Evolutionary conservation across 345 rosid genomes (phyloP).

Genomic region (Salix dunnii): DNA sequence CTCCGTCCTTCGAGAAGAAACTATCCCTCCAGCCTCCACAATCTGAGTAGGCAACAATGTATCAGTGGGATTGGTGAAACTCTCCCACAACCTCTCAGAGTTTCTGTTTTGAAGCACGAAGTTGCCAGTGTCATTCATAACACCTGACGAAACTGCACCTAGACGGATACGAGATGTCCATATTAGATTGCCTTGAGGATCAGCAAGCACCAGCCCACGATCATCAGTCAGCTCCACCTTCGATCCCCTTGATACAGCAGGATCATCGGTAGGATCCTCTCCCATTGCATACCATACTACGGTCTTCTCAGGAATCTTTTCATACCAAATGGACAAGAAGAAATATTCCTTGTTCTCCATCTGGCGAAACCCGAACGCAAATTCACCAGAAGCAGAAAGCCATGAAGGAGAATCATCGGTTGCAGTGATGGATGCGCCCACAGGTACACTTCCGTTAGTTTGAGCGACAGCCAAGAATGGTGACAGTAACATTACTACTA

Average conservation of each 20-base stretch:
- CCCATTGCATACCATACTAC: not conserved
- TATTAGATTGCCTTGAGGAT: not conserved
- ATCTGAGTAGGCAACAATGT: slow-evolving; percentile 6
- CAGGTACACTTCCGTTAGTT: not conserved
- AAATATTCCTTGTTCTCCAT: not conserved
- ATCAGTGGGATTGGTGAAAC: not conserved
- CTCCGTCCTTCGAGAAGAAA: not conserved
- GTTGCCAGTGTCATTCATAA: not conserved
- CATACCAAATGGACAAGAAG: slow-evolving; percentile 1
- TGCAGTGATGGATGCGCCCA: not conserved
- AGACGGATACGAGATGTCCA: not conserved
- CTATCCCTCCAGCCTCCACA: not conserved
- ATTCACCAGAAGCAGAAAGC: not conserved
- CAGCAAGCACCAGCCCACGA: not conserved
- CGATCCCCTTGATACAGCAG: not conserved
- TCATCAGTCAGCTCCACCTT: not conserved
- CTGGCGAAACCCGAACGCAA: not conserved
- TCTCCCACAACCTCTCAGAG: not conserved
- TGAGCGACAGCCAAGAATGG: not conserved
- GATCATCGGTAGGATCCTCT: not conserved
- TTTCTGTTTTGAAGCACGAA: not conserved
- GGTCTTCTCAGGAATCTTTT: not conserved
- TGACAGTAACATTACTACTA: too few species aligned
- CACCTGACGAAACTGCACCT: not conserved
- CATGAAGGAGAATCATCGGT: not conserved